phyloP scores from a whole-genome alignment of 805 yeast genomes.

The Wickerhamia fluorescens region DNA sequence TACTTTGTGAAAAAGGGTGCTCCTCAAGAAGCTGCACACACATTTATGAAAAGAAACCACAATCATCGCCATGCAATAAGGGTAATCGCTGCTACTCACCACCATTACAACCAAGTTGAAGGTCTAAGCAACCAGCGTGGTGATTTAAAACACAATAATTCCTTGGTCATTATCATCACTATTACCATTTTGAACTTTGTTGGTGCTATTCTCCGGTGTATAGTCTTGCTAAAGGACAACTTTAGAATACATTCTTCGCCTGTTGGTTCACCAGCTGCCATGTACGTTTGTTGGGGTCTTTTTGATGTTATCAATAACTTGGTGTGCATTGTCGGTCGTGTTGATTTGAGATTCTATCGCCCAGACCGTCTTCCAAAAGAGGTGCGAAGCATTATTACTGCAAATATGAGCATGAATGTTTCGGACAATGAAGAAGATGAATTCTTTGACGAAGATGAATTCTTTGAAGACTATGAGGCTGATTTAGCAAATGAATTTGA shows the following conservation, averaged over 20 bases:
- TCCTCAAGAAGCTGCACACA: constrained; percentile 38
- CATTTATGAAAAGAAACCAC: constrained; percentile 42
- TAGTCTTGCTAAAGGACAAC: constrained; percentile 34
- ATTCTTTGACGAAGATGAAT: constrained; percentile 1
- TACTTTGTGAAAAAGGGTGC: constrained; percentile 57
- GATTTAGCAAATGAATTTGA: constrained; percentile 1
- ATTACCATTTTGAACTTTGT: constrained; percentile 45
- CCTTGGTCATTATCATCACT: constrained; percentile 38
- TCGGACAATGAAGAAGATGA: constrained; percentile 6
- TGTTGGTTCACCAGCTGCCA: constrained; percentile 41
- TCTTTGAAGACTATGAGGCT: constrained; percentile 1
- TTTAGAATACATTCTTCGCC: constrained; percentile 13
- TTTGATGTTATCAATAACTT: constrained; percentile 53
- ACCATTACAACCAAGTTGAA: constrained; percentile 29
- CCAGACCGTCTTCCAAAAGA: constrained; percentile 50
- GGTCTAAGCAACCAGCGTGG: constrained; percentile 36
- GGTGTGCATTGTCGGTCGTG: constrained; percentile 54
- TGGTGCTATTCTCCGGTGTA: constrained; percentile 45
- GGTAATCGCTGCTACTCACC: constrained; percentile 54
- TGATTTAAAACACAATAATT: constrained; percentile 42
- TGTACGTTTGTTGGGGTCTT: constrained; percentile 66
- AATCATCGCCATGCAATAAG: constrained; percentile 45
- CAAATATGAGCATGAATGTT: constrained; percentile 26
- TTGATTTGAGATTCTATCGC: constrained; percentile 73
- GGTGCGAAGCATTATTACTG: constrained; percentile 35